Conservation (phyloP, 2,329 filamentous ascomycete species). For the Ceratocystis ficicola region DNA sequence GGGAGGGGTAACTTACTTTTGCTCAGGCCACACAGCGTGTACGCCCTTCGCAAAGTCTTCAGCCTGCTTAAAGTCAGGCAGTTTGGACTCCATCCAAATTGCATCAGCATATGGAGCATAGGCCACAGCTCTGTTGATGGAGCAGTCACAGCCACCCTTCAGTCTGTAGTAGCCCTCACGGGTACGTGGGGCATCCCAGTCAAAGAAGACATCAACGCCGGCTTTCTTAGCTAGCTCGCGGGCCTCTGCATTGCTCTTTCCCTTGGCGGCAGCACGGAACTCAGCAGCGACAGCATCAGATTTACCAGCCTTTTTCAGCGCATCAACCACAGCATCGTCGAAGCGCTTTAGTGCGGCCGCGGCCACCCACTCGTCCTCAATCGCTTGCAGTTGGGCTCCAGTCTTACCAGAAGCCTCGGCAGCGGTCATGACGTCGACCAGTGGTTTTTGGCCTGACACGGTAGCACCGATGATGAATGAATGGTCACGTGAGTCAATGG, state of each 20-base stretch:
- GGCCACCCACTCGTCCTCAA: constrained; percentile 78
- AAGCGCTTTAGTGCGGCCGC: constrained; percentile 77
- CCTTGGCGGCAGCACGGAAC: constrained; percentile 57
- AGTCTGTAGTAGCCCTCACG: constrained; percentile 93
- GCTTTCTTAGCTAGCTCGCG: constrained; percentile 64
- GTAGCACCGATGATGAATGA: constrained; percentile 83
- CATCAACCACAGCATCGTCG: constrained; percentile 74
- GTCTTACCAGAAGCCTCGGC: constrained; percentile 73
- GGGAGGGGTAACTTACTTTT: constrained; percentile 55
- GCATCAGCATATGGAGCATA: constrained; percentile 90
- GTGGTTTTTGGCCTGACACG: constrained; percentile 69
- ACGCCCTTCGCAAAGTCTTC: constrained; percentile 88
- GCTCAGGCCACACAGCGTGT: constrained; percentile 86
- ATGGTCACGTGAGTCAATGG: constrained; percentile 92
- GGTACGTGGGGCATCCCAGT: constrained; percentile 90
- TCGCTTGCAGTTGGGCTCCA: constrained; percentile 69
- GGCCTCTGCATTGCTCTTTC: constrained; percentile 76
- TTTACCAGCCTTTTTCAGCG: constrained; percentile 57
- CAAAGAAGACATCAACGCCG: constrained; percentile 69
- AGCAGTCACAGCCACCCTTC: constrained; percentile 80
- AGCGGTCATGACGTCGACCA: constrained; percentile 81
- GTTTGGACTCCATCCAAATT: constrained; percentile 99
- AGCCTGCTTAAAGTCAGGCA: constrained; percentile 83
- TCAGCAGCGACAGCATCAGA: constrained; percentile 54
- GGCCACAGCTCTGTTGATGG: constrained; percentile 77